phyloP scores from a whole-genome alignment of 2,329 filamentous ascomycete species.

The Colletotrichum sp. region DNA sequence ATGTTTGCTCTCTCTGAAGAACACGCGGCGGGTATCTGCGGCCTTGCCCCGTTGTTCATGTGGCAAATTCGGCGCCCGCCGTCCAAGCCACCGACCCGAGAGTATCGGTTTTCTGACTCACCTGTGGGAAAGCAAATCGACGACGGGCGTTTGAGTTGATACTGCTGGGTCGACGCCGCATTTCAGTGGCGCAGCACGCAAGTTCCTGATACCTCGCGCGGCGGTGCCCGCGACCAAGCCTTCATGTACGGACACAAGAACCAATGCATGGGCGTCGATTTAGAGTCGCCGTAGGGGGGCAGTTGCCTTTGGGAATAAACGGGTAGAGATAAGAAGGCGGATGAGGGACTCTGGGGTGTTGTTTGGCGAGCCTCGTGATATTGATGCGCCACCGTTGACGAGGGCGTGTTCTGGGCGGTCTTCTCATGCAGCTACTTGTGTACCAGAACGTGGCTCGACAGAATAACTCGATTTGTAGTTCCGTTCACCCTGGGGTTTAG shows the following conservation, averaged over 20 bases:
- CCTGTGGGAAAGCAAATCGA: not conserved
- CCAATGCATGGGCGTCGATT: not conserved
- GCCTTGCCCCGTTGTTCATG: not conserved
- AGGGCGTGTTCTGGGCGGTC: not conserved
- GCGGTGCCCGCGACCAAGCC: not conserved
- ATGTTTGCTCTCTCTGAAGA: not conserved
- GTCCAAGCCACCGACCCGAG: not conserved
- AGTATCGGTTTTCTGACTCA: not conserved
- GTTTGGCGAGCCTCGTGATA: not conserved
- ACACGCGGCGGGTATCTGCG: not conserved
- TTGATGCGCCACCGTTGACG: not conserved
- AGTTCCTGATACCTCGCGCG: not conserved
- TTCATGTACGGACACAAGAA: not conserved
- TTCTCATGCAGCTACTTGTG: not conserved
- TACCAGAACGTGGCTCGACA: not conserved
- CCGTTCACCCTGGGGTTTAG: not conserved
- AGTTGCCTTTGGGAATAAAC: not conserved
- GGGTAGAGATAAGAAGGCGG: not conserved
- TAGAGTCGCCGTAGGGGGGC: not conserved
- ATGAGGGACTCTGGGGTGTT: not conserved
- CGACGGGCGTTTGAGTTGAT: not conserved
- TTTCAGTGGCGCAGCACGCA: not conserved
- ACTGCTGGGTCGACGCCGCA: not conserved
- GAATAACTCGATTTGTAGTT: not conserved
- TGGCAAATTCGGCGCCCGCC: not conserved